These are phyloP conservation scores for Fusarium algeriense DNA, from an alignment of 2,329 filamentous ascomycete species.

Conservation along the genomic window DNA sequence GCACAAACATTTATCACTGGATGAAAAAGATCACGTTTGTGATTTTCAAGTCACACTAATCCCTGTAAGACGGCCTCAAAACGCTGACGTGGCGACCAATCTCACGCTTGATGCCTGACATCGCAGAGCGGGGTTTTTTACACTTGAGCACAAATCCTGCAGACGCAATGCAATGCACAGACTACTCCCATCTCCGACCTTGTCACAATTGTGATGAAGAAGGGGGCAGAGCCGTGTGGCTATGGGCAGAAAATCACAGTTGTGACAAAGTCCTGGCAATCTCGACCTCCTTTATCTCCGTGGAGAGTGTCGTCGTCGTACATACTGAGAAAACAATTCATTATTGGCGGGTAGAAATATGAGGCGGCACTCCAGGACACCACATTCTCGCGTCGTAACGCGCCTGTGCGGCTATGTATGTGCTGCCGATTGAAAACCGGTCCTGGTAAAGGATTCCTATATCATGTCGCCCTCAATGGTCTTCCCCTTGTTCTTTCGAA, in stretches of 20 bases:
- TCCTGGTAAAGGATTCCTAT: background rate
- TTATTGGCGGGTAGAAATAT: background rate
- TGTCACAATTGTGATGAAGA: constrained; percentile 9
- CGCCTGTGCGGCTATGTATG: background rate
- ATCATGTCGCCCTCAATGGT: background rate
- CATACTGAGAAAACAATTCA: background rate
- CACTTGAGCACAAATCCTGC: background rate
- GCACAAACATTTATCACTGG: background rate
- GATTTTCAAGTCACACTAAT: background rate
- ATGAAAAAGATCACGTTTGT: background rate
- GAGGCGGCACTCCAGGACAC: constrained; percentile 3
- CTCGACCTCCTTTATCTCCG: background rate
- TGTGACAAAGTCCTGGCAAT: background rate
- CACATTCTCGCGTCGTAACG: background rate
- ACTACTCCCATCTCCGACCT: background rate
- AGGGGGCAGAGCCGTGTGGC: no score
- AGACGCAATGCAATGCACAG: background rate
- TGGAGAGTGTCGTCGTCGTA: background rate
- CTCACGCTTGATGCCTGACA: background rate
- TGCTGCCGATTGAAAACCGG: background rate
- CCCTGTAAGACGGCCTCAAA: constrained; percentile 3
- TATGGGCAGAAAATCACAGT: background rate
- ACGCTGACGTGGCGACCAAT: constrained; percentile 8
- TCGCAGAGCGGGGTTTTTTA: constrained; percentile 1
- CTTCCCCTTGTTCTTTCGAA: background rate